Base-by-base conservation (phyloP, 352 stramenopile species). In the Phytophthora podocarpi region DNA sequence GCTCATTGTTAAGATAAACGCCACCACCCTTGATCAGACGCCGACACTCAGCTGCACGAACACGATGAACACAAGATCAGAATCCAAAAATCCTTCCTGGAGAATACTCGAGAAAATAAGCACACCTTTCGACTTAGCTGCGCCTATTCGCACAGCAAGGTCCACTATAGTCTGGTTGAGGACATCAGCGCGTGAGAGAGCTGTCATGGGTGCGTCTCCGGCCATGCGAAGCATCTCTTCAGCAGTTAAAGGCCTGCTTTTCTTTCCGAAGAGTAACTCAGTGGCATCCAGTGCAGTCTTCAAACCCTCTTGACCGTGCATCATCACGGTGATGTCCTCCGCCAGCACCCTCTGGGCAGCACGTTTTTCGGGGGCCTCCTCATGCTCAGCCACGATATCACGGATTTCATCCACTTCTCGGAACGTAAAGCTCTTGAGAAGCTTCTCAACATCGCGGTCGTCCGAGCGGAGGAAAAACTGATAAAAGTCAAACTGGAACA, bases 341-440 rank as follows among this genome's bases (percentile, higher is more conserved):
- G 87, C 82, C 12, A 96, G 62, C 39, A 91, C 49, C 31, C 80
- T 82, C 54, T 95, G 80, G 24, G 87, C 87, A 40, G 55, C 53
- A 32, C 91, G 81, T 56, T 96, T 91, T 64, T 96, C 80, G 4
- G 97, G 87, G 6, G 67, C 66, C 70, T 89, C 82, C 4, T 71
- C 42, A 62, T 97, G 84, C 57, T 95, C 76, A 42, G 77, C 57
- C 31, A 94, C 79, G 49, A 98, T 88, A 35, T 93, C 79, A 4
- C 79, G 66, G 62, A 99, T 98, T 41, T 98, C 89, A 12, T 96
- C 77, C 35, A 99, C 55, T 11, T 90, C 80, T 34, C 99, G 70
- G 70, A 99, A 98, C 12, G 97, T 99, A 63, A 99, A 99, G 30
- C 98, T 90, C 74, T 98, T 98, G 53, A 99, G 74, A 54, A 99